A percentile compares a stretch with the other conserved stretches of the same genome.
Conservation (phyloP, 371 early-diverging fungal species). For the Mucor circinelloides region DNA sequence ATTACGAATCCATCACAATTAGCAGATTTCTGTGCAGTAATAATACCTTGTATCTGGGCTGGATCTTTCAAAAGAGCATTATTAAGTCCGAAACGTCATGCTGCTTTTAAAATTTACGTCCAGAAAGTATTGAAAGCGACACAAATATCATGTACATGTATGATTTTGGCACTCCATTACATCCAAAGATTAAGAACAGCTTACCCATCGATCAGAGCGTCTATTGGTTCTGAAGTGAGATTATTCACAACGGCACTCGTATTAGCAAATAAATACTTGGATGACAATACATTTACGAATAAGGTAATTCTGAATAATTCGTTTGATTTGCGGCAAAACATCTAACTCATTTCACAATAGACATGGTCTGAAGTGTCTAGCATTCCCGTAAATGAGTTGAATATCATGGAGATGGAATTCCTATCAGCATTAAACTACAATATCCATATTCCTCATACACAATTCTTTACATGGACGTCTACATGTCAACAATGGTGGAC, state of each 20-base stretch:
- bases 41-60: constrained; percentile 53
- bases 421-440: constrained; percentile 60
- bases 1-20: constrained; percentile 36
- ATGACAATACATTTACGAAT: constrained; percentile 74
- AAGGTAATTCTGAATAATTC: constrained; percentile 33
- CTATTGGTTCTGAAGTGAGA: constrained; percentile 63
- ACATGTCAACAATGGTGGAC: constrained; percentile 38
- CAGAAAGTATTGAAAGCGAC: constrained; percentile 55
- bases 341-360: constrained; percentile 19
- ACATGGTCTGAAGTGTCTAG: constrained; percentile 77
- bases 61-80: constrained; percentile 23
- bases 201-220: constrained; percentile 44
- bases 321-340: neutral
- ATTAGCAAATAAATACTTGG: constrained; percentile 67
- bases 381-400: constrained; percentile 64
- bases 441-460: constrained; percentile 39
- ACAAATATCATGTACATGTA: constrained; percentile 47
- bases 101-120: constrained; percentile 48
- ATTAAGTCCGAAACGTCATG: constrained; percentile 35
- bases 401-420: constrained; percentile 79
- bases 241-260: constrained; percentile 68
- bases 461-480: constrained; percentile 45
- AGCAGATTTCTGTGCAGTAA: constrained; percentile 48
- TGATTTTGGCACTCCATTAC: constrained; percentile 44
- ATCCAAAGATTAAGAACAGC: constrained; percentile 40